A percentile compares a stretch with the other conserved stretches of the same genome.
phyloP scores from a whole-genome alignment of 2,329 filamentous ascomycete genomes.

The Xylariaceae sp. region DNA sequence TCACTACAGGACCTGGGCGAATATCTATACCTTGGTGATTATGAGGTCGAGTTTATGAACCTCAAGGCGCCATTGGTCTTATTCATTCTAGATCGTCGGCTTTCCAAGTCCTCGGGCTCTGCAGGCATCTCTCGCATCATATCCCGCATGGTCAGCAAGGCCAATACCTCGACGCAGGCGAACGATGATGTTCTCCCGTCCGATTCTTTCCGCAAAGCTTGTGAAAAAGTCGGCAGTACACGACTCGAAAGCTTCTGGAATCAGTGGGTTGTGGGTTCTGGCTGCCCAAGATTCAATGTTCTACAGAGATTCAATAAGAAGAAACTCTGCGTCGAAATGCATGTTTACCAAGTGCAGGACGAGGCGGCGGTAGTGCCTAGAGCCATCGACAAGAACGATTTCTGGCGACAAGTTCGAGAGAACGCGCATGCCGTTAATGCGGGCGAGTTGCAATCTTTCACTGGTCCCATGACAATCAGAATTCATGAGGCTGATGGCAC shows the following conservation, averaged over 20 bases:
- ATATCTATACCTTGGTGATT: conserved; percentile 70
- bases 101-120: conserved; percentile 82
- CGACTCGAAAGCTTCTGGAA: conserved; percentile 87
- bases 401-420: conserved; percentile 82
- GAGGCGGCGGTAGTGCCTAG: conserved; percentile 42
- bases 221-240: conserved; percentile 82
- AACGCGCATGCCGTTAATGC: conserved; percentile 63
- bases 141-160: conserved; percentile 77
- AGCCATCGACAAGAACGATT: conserved; percentile 63
- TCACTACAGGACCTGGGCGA: conserved; percentile 77
- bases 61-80: conserved; percentile 87
- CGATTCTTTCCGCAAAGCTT: conserved; percentile 72
- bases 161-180: conserved; percentile 58
- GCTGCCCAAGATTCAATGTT: conserved; percentile 82
- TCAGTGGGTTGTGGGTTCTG: conserved; percentile 85
- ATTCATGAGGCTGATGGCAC: conserved; percentile 98
- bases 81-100: conserved; percentile 85
- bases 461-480: conserved; percentile 93
- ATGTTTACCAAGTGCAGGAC: conserved; percentile 69
- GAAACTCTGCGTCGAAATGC: conserved; percentile 88
- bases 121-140: conserved; percentile 81
- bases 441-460: conserved; percentile 74
- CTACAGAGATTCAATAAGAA: conserved; percentile 96
- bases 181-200: conserved; percentile 69
- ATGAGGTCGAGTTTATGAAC: conserved; percentile 84